These are phyloP conservation scores for Solanum hybrid DNA, from an alignment of 305 asterid species.

Conservation along the genomic window DNA sequence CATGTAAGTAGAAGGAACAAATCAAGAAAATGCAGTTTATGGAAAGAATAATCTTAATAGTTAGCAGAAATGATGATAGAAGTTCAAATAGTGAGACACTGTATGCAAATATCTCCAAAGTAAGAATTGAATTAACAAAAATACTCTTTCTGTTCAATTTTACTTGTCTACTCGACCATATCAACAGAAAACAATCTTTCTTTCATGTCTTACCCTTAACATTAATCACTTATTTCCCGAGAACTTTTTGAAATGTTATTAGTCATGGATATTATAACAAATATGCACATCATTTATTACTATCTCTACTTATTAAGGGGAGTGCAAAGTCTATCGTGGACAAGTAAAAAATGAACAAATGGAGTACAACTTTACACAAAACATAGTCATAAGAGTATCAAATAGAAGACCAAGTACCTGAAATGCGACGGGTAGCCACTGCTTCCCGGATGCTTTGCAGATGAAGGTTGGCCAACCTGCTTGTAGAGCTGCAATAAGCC, in stretches of 20 bases:
- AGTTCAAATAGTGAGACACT: neutral
- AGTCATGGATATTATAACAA: neutral
- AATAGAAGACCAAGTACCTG: slow-evolving; percentile 34
- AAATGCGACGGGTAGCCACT: slow-evolving; percentile 26
- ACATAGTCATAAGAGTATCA: neutral
- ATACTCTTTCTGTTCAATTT: neutral
- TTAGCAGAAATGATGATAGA: neutral
- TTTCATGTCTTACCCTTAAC: neutral
- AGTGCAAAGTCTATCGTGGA: neutral
- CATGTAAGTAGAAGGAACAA: neutral
- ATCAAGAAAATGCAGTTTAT: neutral
- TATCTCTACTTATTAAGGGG: neutral
- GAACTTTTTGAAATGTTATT: neutral
- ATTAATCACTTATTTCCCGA: neutral
- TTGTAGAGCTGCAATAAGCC: slow-evolving; percentile 44
- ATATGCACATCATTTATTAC: neutral
- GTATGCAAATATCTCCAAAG: neutral
- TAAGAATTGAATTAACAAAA: neutral
- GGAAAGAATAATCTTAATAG: neutral
- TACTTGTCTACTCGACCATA: neutral
- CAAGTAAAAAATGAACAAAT: neutral
- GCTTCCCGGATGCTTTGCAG: slow-evolving; percentile 26
- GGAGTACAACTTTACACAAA: neutral
- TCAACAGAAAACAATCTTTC: neutral
- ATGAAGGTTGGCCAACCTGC: slow-evolving; percentile 30